Conservation (phyloP, 2,329 filamentous ascomycete species). For the Ophiostoma sp. region DNA sequence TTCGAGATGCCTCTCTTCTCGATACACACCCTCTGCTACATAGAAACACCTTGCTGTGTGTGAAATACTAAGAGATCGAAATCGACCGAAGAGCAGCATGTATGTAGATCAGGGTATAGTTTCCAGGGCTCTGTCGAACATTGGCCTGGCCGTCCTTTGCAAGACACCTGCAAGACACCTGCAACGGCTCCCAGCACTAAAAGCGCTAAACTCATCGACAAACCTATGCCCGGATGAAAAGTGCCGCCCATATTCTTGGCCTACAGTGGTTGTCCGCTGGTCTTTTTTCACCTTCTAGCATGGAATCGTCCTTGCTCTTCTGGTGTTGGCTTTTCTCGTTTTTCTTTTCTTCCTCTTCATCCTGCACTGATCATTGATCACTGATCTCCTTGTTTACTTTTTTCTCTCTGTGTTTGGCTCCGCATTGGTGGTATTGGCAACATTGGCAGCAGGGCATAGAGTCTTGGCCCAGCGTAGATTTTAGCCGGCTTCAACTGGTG, state of each 20-base stretch:
- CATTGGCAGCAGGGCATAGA: neutral
- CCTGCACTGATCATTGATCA: neutral
- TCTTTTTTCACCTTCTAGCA: neutral
- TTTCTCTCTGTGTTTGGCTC: constrained; percentile 1
- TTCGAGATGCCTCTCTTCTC: neutral
- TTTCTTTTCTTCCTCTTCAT: neutral
- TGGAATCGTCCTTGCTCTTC: neutral
- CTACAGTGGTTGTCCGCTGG: neutral
- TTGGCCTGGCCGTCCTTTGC: too few relatives aligned
- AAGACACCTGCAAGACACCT: too few relatives aligned
- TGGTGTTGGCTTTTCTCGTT: neutral
- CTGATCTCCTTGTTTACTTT: neutral
- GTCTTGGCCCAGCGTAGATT: neutral
- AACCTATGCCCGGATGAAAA: neutral
- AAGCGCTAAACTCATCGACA: neutral
- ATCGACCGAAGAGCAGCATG: neutral
- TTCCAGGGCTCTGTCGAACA: neutral
- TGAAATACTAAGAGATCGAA: neutral
- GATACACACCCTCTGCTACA: neutral
- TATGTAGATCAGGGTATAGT: neutral
- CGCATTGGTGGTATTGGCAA: neutral
- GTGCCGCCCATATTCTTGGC: neutral
- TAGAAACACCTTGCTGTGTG: neutral
- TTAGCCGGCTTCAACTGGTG: too few relatives aligned
- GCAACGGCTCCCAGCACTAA: neutral